Base-by-base conservation (phyloP, 805 yeast species). In the Yamadazyma insecticola region DNA sequence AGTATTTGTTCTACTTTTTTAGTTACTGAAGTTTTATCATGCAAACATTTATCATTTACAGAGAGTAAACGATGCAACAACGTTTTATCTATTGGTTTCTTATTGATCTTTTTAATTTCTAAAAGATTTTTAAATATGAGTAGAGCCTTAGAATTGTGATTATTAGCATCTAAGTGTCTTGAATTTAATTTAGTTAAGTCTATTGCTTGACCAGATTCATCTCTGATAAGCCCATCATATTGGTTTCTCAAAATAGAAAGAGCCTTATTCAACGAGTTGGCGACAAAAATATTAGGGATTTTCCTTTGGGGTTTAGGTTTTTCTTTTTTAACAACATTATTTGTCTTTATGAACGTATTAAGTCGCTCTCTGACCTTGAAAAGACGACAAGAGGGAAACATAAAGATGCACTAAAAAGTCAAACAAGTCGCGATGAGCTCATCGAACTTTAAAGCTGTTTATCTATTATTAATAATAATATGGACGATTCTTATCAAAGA, bases 41-140 rank as follows among this genome's bases (percentile, higher is more conserved):
- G 54, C 20, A 83, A 39, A 47, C 76, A 82, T 17, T 62, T 63
- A 4, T 72, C 76, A 18, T 72, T 72, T 0, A 76, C 68, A 2
- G 89, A 90, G 16, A 82, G 48, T 5, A 81, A 57, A 3, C 70
- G 63, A 46, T 72, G 72, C 24, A 75, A 42, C 34, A 81, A 51
- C 29, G 74, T 53, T 31, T 60, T 56, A 41, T 78, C 73, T 6
- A 54, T 33, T n/a, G 55, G 50, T 22, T 40, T 45, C 12, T 47
- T 48, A n/a, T 47, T 39, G 12, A 46, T 33, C 14, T 39, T 43
- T 31, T 49, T 52, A 11, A 60, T 38, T n/a, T 46, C 36, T 34
- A 51, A 29, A 26, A 65, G 32, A 20, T 52, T 57, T 14, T 53
- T 43, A 42, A 61, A 63, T 3, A 65, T 43, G 5, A 29, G 32